Base-by-base conservation (phyloP, 768 basidiomycete genomes). In the Trametes cubensis region DNA sequence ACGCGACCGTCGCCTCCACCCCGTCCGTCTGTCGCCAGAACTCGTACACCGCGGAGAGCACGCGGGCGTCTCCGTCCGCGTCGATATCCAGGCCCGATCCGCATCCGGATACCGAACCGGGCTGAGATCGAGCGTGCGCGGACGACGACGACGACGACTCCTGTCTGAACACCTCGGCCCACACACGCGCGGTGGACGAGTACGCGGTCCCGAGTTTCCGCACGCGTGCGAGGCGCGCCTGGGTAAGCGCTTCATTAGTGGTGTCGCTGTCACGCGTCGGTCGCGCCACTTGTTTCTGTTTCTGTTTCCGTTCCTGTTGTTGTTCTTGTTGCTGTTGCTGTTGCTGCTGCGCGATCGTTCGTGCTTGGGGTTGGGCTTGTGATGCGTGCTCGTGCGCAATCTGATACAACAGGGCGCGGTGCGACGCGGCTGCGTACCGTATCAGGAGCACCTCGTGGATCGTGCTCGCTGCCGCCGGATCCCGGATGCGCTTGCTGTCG, bases 371-470 rank as follows among this genome's bases (percentile, higher is more conserved):
- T 18, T 55, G 30, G 44, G 26, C 30, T 38, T 52, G 49, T 26
- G 39, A 44, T 39, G 17, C 14, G 7, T 28, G 15, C 20, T 65
- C 60, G 48, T 34, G 64, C 67, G 67, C 68, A 69, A 50, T 71
- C 69, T 62, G 59, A 57, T 53, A 15, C 15, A 21, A 44, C 41
- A 67, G 63, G 26, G 54, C 66, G 49, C 54, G 55, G 49, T 67
- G 54, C 55, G 66, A 50, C 14, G 59, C 57, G 26, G 58, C 71
- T 53, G 77, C 78, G 70, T 82, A 83, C 58, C 77, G 75, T 65
- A 81, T 70, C 63, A 85, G 75, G 48, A 85, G 71, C 55, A 67
- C 72, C 72, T 81, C 79, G 64, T 85, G 83, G 54, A 85, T 55
- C 54, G 66, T 69, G 47, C 72, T 62, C 63, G 70, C 69, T 25